Conservation (phyloP, 1,284 basidiomycete genomes). For the Wolfiporia cocos region DNA sequence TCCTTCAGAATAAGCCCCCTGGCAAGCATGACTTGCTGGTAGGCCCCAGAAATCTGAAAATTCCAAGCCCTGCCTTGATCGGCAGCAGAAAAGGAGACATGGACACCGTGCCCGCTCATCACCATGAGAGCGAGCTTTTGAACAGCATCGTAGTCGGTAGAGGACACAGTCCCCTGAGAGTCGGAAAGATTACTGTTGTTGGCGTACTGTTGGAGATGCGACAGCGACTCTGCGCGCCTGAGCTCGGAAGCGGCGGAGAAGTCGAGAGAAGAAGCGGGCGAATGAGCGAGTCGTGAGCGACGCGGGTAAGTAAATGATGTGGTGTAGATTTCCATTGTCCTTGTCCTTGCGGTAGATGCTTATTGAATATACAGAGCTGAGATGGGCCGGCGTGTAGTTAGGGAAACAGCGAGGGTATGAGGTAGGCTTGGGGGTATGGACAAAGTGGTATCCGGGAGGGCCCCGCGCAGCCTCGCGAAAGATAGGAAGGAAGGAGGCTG, state of each 20-base stretch:
- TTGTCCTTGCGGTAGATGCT: constrained; percentile 23
- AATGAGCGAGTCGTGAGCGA: constrained; percentile 61
- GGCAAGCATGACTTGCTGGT: constrained; percentile 90
- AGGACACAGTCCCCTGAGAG: constrained; percentile 27
- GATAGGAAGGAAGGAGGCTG: constrained; percentile 22
- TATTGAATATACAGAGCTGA: constrained; percentile 24
- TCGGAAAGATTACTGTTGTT: constrained; percentile 29
- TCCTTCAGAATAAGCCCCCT: constrained; percentile 87
- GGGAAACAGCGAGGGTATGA: constrained; percentile 32
- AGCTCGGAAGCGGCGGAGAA: constrained; percentile 37
- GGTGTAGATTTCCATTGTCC: constrained; percentile 86
- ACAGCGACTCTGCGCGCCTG: constrained; percentile 40
- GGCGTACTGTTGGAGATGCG: constrained; percentile 33
- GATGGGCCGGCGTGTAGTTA: constrained; percentile 24
- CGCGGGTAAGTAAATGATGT: constrained; percentile 87
- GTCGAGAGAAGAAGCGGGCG: constrained; percentile 58
- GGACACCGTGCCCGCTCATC: constrained; percentile 75
- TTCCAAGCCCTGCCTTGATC: constrained; percentile 76
- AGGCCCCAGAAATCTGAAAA: constrained; percentile 87
- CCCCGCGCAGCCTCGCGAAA: constrained; percentile 26
- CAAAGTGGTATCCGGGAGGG: constrained; percentile 31
- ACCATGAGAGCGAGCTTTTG: constrained; percentile 79
- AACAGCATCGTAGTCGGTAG: constrained; percentile 64
- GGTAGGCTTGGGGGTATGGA: constrained; percentile 30
- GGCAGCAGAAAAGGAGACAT: constrained; percentile 73